These are phyloP conservation scores for Agaricus blazei DNA, from an alignment of 768 basidiomycete species.

Conservation along the genomic window DNA sequence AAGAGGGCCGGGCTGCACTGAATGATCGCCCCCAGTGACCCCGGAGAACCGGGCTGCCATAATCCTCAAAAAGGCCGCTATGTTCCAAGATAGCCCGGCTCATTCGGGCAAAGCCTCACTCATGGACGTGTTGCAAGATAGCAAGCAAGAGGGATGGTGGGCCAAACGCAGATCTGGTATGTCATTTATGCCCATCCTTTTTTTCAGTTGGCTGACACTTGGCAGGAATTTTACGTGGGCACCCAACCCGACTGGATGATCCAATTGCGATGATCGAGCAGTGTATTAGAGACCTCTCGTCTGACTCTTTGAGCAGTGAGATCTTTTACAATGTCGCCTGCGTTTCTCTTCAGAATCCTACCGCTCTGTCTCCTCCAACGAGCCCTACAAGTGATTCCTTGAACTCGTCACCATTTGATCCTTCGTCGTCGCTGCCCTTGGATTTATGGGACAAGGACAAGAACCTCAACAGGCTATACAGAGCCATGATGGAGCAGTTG, in stretches of 20 bases:
- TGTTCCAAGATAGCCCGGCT: conserved; percentile 80
- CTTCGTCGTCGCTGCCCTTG: conserved; percentile 38
- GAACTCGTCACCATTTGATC: conserved; percentile 53
- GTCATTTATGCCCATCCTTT: conserved; percentile 19
- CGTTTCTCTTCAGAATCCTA: conserved; percentile 57
- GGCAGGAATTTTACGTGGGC: neutral
- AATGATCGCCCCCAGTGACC: conserved; percentile 45
- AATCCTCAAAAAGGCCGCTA: conserved; percentile 69
- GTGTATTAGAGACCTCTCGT: conserved; percentile 50
- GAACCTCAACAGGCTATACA: conserved; percentile 66
- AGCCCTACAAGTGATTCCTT: conserved; percentile 47
- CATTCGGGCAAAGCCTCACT: conserved; percentile 52
- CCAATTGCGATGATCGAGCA: conserved; percentile 28
- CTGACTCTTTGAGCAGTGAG: conserved; percentile 43
- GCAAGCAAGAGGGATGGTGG: conserved; percentile 82
- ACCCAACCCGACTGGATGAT: conserved; percentile 26
- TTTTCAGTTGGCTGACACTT: neutral
- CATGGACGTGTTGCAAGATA: conserved; percentile 63
- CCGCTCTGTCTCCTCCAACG: conserved; percentile 48
- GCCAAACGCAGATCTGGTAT: conserved; percentile 66
- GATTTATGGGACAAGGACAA: conserved; percentile 73
- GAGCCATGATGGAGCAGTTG: conserved; percentile 58
- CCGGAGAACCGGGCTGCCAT: conserved; percentile 54
- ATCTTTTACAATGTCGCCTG: conserved; percentile 63
- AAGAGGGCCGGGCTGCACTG: conserved; percentile 23